phyloP scores from a whole-genome alignment of 2,329 filamentous ascomycete genomes.

The Aspergillus fumigatus region DNA sequence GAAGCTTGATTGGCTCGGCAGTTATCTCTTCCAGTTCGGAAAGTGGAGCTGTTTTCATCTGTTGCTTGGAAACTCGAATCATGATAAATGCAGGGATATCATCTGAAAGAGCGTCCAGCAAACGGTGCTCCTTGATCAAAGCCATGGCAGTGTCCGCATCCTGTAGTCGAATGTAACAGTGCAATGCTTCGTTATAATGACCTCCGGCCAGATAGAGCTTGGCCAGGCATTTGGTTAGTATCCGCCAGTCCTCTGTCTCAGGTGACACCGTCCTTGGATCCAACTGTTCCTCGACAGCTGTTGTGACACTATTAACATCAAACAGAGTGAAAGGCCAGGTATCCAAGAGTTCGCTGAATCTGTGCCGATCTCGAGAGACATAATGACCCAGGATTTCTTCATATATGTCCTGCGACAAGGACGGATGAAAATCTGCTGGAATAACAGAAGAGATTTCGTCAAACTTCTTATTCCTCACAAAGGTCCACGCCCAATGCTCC shows the following conservation, averaged over 20 bases:
- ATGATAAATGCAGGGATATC: slow-evolving; percentile 87
- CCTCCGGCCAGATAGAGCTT: slow-evolving; percentile 79
- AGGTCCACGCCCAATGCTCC: slow-evolving; percentile 95
- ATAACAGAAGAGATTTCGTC: slow-evolving; percentile 86
- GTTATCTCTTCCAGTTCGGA: slow-evolving; percentile 74
- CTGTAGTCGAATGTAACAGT: slow-evolving; percentile 83
- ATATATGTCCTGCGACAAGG: slow-evolving; percentile 76
- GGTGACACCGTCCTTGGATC: slow-evolving; percentile 69
- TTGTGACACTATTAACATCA: slow-evolving; percentile 69
- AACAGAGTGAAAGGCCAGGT: slow-evolving; percentile 82
- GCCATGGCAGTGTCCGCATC: slow-evolving; percentile 86
- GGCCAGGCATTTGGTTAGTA: slow-evolving; percentile 81
- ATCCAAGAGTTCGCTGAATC: slow-evolving; percentile 74
- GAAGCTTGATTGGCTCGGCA: slow-evolving; percentile 74
- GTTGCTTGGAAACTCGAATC: slow-evolving; percentile 72
- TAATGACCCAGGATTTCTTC: slow-evolving; percentile 89
- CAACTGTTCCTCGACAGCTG: slow-evolving; percentile 76
- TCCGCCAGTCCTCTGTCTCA: slow-evolving; percentile 81
- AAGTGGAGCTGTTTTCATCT: slow-evolving; percentile 60
- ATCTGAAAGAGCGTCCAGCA: slow-evolving; percentile 84
- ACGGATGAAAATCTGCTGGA: slow-evolving; percentile 72
- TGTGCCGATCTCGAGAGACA: slow-evolving; percentile 68
- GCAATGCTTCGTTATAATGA: slow-evolving; percentile 75
- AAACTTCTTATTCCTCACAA: slow-evolving; percentile 78
- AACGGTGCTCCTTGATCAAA: slow-evolving; percentile 78